Evolutionary conservation across 75 land plant genomes (phyloP), one percentile per base, ranked within the genome.

Genomic region (Sequoia sempervirens): DNA sequence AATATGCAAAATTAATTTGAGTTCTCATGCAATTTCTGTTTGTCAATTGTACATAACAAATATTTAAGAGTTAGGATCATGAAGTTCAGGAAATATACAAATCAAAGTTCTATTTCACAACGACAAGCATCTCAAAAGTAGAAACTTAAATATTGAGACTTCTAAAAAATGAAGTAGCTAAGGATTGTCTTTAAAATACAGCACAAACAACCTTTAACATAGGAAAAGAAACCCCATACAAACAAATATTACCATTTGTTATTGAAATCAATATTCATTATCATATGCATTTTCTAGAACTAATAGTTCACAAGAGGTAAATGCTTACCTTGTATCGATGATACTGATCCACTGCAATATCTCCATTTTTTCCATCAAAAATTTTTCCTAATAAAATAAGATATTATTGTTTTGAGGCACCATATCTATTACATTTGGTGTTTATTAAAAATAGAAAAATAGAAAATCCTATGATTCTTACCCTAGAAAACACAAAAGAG

Each of bases 311-410:
- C 43, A 64, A 13, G 12, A 70, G 15, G 36, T 70, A 78, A 47
- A 78, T 43, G 23, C 80, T 26, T 38, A 88, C 97, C 95, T 92
- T 87, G 84, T 95, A 95, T 1, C 90, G 90, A 82, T 95, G 95
- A 83, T 95, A 95, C 66, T 95, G 97, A 88, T 95, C 95, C 54
- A 91, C 94, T 36, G 97, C 93, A 46, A 91, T 70, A 80, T 95
- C 94, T 38, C 91, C 97, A 91, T 86, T 95, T 86, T 94, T 89
- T 85, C 90, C 91, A 90, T 95, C 97, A 56, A 76, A 5, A 30
- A 94, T 92, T 17, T 91, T 94, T 9, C 95, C 94, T 93, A 79
- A 69, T 0, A 81, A 34, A 14, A 15, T 12, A 61, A 81, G 18
- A 41, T n/a, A 53, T 81, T 54, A 41, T 78, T 45, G 23, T 78